Base-by-base conservation (phyloP, 768 basidiomycete genomes). In the Leccinum rimulosum region DNA sequence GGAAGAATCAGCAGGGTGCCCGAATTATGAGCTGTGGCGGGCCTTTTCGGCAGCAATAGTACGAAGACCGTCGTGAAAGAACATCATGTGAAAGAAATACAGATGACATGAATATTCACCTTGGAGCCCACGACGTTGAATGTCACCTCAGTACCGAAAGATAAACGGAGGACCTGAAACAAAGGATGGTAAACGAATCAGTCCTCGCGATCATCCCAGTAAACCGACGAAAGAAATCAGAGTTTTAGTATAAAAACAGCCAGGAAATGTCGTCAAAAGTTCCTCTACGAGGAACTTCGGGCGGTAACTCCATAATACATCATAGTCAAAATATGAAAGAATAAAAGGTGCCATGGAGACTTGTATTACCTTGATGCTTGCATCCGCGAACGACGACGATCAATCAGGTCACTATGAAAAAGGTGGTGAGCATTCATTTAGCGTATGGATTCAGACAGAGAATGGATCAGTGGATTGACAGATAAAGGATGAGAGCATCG, bases 21-120 rank as follows among this genome's bases (percentile, higher is more conserved):
- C 90, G 88, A 84, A 73, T 49, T 48, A 80, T 91, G 90, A 92
- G 90, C 90, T 92, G 85, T 89, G 86, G 86, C 90, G 89, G 90
- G 90, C 90, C 84, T 70, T 89, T 92, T 92, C 90, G 90, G 86
- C 88, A 91, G 25, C 25, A 25, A 25, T 75, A 58, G 68, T 92
- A 91, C 90, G 90, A 89, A 91, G 90, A 92, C 90, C 90, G 90
- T 92, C 90, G 90, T 91, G 88, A 62, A 57, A 50, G 35, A 58
- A 35, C 71, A 70, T 68, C 69, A 64, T 58, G 7, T 8, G 47
- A 40, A 43, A 3, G 40, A 15, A 19, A 27, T 0, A 0, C 6
- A 53, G n/a, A 6, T 8, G 6, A 35, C 0, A 35, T 25, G 14
- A 5, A 14, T 45, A 61, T 33, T 57, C 30, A 70, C 69, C 65